Evolutionary conservation across 352 stramenopile genomes (phyloP), one percentile per base, ranked within the genome.

Genomic region (Phytophthora foliorum): DNA sequence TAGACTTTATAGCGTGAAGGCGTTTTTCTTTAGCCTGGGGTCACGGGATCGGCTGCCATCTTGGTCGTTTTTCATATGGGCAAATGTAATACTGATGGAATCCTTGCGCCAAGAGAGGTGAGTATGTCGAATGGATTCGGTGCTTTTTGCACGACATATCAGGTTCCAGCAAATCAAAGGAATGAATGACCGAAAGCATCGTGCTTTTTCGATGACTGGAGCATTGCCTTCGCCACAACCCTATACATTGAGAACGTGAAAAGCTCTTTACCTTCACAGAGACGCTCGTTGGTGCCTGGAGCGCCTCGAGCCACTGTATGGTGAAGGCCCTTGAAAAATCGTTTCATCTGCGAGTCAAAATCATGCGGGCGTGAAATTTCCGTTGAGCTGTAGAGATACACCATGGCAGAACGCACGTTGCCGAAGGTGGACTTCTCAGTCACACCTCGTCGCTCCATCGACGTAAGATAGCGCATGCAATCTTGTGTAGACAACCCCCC

Each of bases 31-130:
- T n/a, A n/a, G 58, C 2, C 67, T 38, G 1, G 57, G n/a, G 36
- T 82, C 74, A 1, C 58, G 66, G 24, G 57, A 51, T 8, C 57
- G 51, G 5, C 64, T 51, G 11, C 52, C 65, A 21, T 73, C 56
- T 22, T 67, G 64, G 31, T 77, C 66, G 16, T 78, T 82, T 48
- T 82, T 74, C 62, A 74, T 72, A 17, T 77, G 69, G 3, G 16
- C 57, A 42, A 78, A 81, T 5, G 36, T 54, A 31, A 76, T 64
- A 2, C 36, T n/a, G 1, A 68, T 39, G 2, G 51, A 25, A 29
- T 73, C 57, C 38, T 63, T 34, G 24, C 25, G 9, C 57, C 57
- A 68, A 3, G 1, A n/a, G n/a, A n/a, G n/a, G n/a, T n/a, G n/a
- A n/a, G 8, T 51, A 31, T 46, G 41, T n/a, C 27, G 44, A 19